Conservation (phyloP, 345 rosid species). For the Firmiana major region DNA sequence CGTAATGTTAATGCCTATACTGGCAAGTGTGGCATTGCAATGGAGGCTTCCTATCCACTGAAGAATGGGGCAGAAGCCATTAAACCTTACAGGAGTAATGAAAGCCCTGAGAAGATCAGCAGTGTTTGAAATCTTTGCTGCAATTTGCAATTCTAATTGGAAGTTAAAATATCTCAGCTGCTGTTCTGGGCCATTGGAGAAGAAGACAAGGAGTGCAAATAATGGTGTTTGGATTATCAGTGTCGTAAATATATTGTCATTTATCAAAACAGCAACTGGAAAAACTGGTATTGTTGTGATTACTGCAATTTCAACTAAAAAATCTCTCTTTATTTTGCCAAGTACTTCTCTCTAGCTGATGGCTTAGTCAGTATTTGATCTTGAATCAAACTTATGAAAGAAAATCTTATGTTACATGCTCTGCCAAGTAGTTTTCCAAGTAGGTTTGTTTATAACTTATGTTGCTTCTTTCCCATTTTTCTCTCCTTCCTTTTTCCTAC, state of each 20-base stretch:
- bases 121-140: slow-evolving; percentile 16
- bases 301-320: slow-evolving; percentile 18
- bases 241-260: slow-evolving; percentile 20
- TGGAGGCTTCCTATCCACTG: slow-evolving; percentile 54
- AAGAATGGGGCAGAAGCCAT: slow-evolving; percentile 48
- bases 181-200: neutral
- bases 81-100: slow-evolving; percentile 20
- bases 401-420: neutral
- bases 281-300: neutral
- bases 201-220: slow-evolving; percentile 1
- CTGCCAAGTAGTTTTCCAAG: neutral
- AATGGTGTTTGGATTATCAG: slow-evolving; percentile 6
- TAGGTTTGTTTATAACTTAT: neutral
- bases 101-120: slow-evolving; percentile 12
- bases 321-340: neutral
- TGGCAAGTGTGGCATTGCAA: slow-evolving; percentile 59
- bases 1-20: slow-evolving; percentile 26
- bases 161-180: neutral
- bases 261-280: slow-evolving; percentile 2
- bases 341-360: neutral
- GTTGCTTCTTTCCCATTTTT: neutral
- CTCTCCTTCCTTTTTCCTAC: neutral
- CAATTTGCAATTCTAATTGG: slow-evolving; percentile 35
- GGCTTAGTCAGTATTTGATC: neutral
- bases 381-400: neutral